Percentiles rank a stretch among this genome's conserved stretches.
These are phyloP conservation scores for Crithidia acanthocephali DNA, from an alignment of 208 protist genomes.

Conservation along the genomic window DNA sequence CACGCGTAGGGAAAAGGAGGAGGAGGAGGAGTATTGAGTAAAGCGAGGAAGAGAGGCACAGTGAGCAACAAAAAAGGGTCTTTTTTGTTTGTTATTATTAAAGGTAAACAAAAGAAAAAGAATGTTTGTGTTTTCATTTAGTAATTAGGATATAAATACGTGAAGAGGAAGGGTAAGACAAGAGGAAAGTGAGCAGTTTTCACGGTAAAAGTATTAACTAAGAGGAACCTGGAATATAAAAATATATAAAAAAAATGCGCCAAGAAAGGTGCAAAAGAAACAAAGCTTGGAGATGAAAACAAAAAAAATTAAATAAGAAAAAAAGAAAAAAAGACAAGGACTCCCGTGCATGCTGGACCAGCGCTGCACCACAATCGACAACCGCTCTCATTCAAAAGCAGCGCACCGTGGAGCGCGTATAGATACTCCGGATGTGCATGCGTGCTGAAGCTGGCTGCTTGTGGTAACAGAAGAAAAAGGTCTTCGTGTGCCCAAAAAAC, in stretches of 20 bases:
- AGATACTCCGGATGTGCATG: background rate
- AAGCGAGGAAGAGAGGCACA: no score
- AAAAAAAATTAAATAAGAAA: conserved; percentile 2
- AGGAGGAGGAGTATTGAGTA: no score
- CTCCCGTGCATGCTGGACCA: background rate
- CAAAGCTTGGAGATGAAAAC: no score
- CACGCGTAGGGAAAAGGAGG: background rate
- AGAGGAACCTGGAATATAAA: background rate
- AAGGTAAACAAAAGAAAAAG: background rate
- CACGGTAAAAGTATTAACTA: background rate
- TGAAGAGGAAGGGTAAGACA: background rate
- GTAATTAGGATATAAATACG: background rate
- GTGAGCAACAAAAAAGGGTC: no score
- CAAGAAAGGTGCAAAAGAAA: no score
- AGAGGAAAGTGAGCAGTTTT: background rate
- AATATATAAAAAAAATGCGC: no score
- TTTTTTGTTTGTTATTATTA: background rate
- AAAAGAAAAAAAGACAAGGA: conserved; percentile 12
- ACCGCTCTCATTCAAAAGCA: no score
- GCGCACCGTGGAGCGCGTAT: background rate
- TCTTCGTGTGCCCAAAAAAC: background rate
- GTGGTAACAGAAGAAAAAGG: background rate
- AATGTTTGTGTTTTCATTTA: background rate
- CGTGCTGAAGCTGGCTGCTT: no score
- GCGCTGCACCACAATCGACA: background rate